Evolutionary conservation across 148 eudicot genomes (phyloP).

Genomic region (Agrostemma githago): DNA sequence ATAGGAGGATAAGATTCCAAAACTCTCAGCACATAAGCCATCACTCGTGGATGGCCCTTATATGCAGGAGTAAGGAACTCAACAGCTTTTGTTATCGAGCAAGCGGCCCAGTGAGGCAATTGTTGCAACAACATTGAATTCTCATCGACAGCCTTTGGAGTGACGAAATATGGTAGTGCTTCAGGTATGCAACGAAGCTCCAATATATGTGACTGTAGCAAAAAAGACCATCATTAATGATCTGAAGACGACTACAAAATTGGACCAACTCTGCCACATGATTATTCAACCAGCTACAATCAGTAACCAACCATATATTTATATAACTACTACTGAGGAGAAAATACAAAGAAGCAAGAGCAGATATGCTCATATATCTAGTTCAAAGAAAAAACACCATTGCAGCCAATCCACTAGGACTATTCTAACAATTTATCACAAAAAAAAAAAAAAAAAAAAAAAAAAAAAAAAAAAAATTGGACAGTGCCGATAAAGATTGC

Average conservation of each 20-base stretch:
- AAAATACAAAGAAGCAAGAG: neutral
- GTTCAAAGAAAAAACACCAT: neutral
- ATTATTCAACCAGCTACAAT: slow-evolving; percentile 7
- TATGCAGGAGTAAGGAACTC: slow-evolving; percentile 86
- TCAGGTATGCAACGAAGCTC: slow-evolving; percentile 87
- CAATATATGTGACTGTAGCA: slow-evolving; percentile 74
- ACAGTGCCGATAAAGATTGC: neutral
- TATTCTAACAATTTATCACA: too few relatives aligned
- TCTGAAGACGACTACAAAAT: neutral
- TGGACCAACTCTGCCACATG: neutral
- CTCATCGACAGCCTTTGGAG: slow-evolving; percentile 93
- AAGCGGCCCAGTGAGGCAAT: slow-evolving; percentile 98
- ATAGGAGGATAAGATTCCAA: slow-evolving; percentile 96
- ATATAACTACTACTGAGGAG: neutral
- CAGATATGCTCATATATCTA: neutral
- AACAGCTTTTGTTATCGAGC: slow-evolving; percentile 91
- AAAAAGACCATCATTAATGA: slow-evolving; percentile 18
- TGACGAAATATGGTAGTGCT: slow-evolving; percentile 88
- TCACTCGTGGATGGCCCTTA: slow-evolving; percentile 93
- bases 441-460: too few relatives aligned
- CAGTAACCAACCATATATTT: neutral
- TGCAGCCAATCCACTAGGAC: neutral
- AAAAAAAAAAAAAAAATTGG: too few relatives aligned
- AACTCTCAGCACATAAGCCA: slow-evolving; percentile 91
- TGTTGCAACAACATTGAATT: slow-evolving; percentile 86